These are phyloP conservation scores for Aquilaria yunnanensis DNA, from an alignment of 345 rosid genomes.

Conservation along the genomic window DNA sequence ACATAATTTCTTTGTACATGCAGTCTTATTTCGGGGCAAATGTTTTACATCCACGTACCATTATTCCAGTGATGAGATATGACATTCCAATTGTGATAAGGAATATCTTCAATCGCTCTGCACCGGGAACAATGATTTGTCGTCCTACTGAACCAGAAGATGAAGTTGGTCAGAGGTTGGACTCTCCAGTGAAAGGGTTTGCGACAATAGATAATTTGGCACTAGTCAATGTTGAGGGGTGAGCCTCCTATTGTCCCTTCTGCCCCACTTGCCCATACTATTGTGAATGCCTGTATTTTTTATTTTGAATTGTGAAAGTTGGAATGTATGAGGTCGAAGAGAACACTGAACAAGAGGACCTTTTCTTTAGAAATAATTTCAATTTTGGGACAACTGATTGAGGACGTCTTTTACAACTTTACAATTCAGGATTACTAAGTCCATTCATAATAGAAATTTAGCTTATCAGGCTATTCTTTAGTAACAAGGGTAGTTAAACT, in stretches of 20 bases:
- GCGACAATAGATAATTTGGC: conserved; percentile 98
- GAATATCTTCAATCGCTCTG: conserved; percentile 82
- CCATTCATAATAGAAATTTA: no score
- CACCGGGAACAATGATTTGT: conserved; percentile 89
- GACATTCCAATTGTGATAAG: conserved; percentile 93
- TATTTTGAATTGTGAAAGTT: no score
- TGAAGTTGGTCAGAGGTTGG: conserved; percentile 38
- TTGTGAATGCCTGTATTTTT: neutral
- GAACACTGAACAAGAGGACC: no score
- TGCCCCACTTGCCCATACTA: conserved; percentile 1
- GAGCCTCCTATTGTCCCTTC: conserved; percentile 17
- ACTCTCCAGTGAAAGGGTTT: conserved; percentile 83
- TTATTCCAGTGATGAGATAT: conserved; percentile 91
- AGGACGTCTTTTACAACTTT: no score
- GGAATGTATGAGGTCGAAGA: no score
- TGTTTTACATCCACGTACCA: conserved; percentile 98
- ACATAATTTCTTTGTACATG: conserved; percentile 26
- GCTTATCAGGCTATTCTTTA: no score
- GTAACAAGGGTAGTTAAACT: no score
- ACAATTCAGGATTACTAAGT: no score
- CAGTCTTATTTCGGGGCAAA: conserved; percentile 99
- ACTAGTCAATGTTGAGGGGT: conserved; percentile 99
- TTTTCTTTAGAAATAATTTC: no score
- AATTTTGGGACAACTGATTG: no score
- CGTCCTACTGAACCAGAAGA: conserved; percentile 36